Evolutionary conservation across 495 filamentous ascomycete genomes (phyloP), one percentile per base, ranked within the genome.

Genomic region (Aspergillus leporis): DNA sequence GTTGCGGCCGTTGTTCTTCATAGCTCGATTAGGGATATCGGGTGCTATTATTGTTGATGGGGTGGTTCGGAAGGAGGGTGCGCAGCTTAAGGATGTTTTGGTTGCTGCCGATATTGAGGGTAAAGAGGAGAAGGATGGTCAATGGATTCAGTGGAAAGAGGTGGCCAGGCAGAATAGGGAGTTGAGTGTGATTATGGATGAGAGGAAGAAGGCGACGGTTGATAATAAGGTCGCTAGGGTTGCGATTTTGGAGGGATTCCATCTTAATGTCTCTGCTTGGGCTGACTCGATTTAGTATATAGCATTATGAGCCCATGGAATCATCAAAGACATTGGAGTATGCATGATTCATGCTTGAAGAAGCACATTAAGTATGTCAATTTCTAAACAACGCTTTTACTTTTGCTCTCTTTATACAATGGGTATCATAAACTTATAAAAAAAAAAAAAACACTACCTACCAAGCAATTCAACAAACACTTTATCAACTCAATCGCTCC

Each of bases 401-500:
- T n/a, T 53, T 53, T 40, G 19, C 32, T 53, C 16, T 40, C 34
- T 53, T 3, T 38, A 63, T 46, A 51, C 46, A 59, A 48, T 51
- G 63, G 63, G 65, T 64, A 68, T 65, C 66, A 59, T 58, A 51
- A 59, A 56, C 41, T 2, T 45, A 18, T 4, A 43, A 16, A 14
- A 54, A 31, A 38, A 55, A 59, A 58, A 49, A 28, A 57, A 56
- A 48, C 55, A 65, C 59, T 62, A 55, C 61, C 50, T 47, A 40
- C 38, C 21, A n/a, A 60, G 41, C 34, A 51, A 25, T 25, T 40
- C 31, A 57, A 56, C 16, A 38, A 14, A 28, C 22, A 41, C 52
- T 30, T 47, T 21, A 36, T 92, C 80, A 97, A 67, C 86, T 90
- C 61, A 99, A 83, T 68, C 89, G 90, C 71, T 97, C 93, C 66